A percentile compares a stretch with the other conserved stretches of the same genome.
Conservation (phyloP, 768 basidiomycete species). For the Trametes meyenii region DNA sequence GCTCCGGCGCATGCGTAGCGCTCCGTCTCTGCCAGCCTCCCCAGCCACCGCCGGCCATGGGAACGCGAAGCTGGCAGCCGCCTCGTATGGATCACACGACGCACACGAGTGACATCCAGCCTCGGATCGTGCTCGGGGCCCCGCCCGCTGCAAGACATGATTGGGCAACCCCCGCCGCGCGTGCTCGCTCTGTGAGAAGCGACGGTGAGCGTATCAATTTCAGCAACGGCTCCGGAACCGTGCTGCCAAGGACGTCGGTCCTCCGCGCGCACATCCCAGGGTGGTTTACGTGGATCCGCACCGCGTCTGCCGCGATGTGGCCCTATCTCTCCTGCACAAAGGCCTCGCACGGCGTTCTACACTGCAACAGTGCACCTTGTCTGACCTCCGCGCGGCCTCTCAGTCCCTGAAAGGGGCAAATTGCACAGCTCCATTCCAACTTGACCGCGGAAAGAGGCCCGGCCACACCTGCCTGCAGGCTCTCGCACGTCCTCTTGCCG, state of each 20-base stretch:
- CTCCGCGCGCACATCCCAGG: not conserved
- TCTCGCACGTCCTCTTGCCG: constrained; percentile 16
- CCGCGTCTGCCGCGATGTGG: not conserved
- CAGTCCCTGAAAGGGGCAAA: not conserved
- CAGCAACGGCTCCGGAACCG: not conserved
- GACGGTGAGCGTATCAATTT: constrained; percentile 1
- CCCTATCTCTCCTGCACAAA: not conserved
- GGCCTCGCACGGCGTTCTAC: not conserved
- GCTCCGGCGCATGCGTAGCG: constrained; percentile 14
- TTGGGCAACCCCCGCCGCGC: constrained; percentile 13
- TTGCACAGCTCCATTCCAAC: not conserved
- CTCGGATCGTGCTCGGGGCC: constrained; percentile 17
- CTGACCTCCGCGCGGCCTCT: not conserved
- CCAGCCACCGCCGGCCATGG: constrained; percentile 14
- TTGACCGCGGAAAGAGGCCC: constrained; percentile 3
- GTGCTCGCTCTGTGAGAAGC: constrained; percentile 11
- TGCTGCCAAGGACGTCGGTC: not conserved
- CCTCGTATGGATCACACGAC: constrained; percentile 23
- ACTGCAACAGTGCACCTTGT: constrained; percentile 2
- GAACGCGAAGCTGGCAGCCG: constrained; percentile 22
- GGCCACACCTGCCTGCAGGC: constrained; percentile 9
- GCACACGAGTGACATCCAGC: constrained; percentile 14
- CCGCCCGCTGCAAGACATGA: constrained; percentile 20
- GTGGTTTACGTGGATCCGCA: not conserved
- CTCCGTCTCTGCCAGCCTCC: constrained; percentile 4